Percentiles rank a stretch among this genome's conserved stretches.
These are phyloP conservation scores for Edaphochlamys debaryana DNA, from an alignment of 139 green algal species.

Conservation along the genomic window DNA sequence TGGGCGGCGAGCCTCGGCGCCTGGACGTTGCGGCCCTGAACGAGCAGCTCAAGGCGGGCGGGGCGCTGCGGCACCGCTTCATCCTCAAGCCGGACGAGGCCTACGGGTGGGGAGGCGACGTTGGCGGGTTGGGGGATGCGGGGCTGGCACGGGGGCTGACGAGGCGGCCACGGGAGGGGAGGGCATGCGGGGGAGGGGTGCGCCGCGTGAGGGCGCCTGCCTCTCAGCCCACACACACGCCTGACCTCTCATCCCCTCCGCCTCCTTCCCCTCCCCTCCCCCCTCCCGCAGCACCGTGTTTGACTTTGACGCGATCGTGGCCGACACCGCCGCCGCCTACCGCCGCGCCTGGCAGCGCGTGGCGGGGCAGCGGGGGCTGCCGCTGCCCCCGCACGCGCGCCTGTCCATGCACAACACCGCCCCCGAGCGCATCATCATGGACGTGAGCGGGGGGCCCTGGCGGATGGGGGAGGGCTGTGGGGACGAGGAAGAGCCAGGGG, in stretches of 20 bases:
- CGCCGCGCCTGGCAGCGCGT: constrained; percentile 4
- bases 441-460: constrained; percentile 11
- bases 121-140: too few species aligned
- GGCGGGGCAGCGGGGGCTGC: neutral
- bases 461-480: neutral
- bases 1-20: constrained; percentile 25
- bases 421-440: constrained; percentile 51
- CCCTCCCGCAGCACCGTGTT: constrained; percentile 85
- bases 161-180: too few species aligned
- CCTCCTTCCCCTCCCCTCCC: too few species aligned
- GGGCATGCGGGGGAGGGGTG: too few species aligned
- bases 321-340: constrained; percentile 44
- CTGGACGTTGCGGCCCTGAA: constrained; percentile 87
- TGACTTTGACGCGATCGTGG: constrained; percentile 69
- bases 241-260: too few species aligned
- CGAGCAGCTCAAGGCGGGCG: constrained; percentile 71
- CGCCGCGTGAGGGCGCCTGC: too few species aligned
- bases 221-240: too few species aligned
- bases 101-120: too few species aligned
- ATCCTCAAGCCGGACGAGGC: constrained; percentile 83
- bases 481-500: neutral
- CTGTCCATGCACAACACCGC: constrained; percentile 25
- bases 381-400: constrained; percentile 3
- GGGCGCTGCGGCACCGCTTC: constrained; percentile 66
- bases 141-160: too few species aligned